Percentiles rank a stretch among this genome's conserved stretches.
Conservation (phyloP, 352 stramenopile species). For the Thalassiosira gravida region DNA sequence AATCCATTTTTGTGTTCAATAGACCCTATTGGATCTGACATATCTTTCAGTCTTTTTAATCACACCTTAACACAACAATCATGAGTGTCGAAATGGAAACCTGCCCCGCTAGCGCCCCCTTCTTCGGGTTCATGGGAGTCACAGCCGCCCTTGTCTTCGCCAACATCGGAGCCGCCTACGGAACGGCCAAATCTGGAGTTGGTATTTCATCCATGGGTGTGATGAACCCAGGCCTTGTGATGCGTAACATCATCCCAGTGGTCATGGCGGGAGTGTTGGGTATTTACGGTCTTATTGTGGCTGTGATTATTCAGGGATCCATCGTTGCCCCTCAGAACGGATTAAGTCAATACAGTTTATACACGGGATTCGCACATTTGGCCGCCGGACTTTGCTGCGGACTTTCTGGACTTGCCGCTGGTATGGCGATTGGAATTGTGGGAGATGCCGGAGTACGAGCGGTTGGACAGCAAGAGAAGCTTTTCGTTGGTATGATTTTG, state of each 20-base stretch:
- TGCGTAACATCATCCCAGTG: constrained; percentile 98
- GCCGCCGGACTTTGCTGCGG: constrained; percentile 95
- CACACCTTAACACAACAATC: too few species aligned
- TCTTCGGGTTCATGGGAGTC: constrained; percentile 99
- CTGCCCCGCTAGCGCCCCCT: constrained; percentile 96
- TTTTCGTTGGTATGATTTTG: constrained; percentile 96
- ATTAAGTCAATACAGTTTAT: constrained; percentile 90
- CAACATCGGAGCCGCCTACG: constrained; percentile 93
- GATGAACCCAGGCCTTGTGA: constrained; percentile 94
- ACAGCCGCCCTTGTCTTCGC: constrained; percentile 86
- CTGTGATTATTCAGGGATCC: constrained; percentile 92
- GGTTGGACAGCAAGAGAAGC: constrained; percentile 94
- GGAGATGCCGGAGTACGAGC: constrained; percentile 94
- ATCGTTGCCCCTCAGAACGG: constrained; percentile 85
- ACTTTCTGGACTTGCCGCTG: constrained; percentile 91
- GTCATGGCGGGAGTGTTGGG: constrained; percentile 97
- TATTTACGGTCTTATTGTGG: constrained; percentile 95
- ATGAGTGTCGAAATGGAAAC: constrained; percentile 90
- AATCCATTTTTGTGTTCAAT: too few species aligned
- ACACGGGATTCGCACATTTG: constrained; percentile 94
- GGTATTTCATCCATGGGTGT: constrained; percentile 94
- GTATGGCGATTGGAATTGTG: constrained; percentile 96
- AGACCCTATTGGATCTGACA: too few species aligned
- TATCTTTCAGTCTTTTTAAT: too few species aligned
- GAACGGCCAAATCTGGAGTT: constrained; percentile 96